Conservation (phyloP, 2,329 filamentous ascomycete species). For the Cyclaneusma minus region DNA sequence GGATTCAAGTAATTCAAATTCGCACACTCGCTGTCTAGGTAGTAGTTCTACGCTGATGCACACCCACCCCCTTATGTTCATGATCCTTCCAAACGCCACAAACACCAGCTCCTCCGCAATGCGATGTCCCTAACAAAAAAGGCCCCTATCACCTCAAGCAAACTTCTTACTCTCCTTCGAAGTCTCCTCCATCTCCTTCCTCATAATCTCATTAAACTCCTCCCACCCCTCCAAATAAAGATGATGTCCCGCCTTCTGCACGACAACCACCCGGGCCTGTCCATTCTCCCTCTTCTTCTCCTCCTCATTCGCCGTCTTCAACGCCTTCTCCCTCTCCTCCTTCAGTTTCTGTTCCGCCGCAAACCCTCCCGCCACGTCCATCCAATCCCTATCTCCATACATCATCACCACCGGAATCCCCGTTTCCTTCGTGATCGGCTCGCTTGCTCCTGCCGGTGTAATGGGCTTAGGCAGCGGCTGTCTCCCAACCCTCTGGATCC, state of each 20-base stretch:
- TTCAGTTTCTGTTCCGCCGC: slow-evolving; percentile 69
- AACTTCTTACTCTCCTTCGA: slow-evolving; percentile 4
- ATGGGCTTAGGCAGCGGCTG: slow-evolving; percentile 28
- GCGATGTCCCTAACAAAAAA: no score
- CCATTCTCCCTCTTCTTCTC: slow-evolving; percentile 63
- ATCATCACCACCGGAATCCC: slow-evolving; percentile 79
- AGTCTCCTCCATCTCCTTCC: slow-evolving; percentile 47
- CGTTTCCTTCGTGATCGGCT: slow-evolving; percentile 21
- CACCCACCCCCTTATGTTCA: no score
- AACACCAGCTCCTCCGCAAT: no score
- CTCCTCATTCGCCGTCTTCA: slow-evolving; percentile 47
- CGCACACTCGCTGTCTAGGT: no score
- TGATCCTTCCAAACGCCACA: no score
- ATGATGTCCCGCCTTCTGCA: slow-evolving; percentile 58
- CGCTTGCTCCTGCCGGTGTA: slow-evolving; percentile 4
- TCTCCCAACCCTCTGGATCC: slow-evolving; percentile 77
- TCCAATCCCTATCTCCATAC: slow-evolving; percentile 98
- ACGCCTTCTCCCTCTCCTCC: slow-evolving; percentile 41
- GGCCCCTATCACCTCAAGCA: no score
- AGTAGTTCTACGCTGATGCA: no score
- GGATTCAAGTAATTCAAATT: no score
- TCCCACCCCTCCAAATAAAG: slow-evolving; percentile 56
- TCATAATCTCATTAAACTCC: slow-evolving; percentile 51
- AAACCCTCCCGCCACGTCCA: slow-evolving; percentile 80
- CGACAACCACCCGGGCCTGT: slow-evolving; percentile 65